phyloP scores from a whole-genome alignment of 2,329 filamentous ascomycete species.

The Coniochaeta ligniaria region DNA sequence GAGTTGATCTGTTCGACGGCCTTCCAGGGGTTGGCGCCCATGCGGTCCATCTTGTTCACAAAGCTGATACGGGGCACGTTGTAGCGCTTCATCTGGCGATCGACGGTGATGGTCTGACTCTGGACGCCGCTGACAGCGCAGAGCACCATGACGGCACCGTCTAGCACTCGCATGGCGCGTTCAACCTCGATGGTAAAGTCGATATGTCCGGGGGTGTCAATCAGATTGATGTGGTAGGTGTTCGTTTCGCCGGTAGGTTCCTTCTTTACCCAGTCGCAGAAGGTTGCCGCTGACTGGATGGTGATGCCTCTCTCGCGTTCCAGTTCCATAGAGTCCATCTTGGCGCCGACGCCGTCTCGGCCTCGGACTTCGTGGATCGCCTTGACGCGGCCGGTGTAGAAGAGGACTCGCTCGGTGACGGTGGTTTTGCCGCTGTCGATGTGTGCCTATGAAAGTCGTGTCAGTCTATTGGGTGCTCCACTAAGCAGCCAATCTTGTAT shows the following conservation, averaged over 20 bases:
- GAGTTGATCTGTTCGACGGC: slow-evolving; percentile 95
- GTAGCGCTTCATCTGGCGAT: slow-evolving; percentile 98
- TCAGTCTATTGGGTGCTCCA: not conserved
- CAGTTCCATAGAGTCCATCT: slow-evolving; percentile 99
- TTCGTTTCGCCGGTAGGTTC: slow-evolving; percentile 71
- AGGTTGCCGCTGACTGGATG: slow-evolving; percentile 96
- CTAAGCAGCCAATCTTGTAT: not conserved
- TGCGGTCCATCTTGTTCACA: slow-evolving; percentile 99
- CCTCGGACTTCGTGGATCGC: slow-evolving; percentile 95
- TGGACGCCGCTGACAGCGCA: slow-evolving; percentile 97
- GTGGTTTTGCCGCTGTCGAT: slow-evolving; percentile 99
- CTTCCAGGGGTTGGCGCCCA: slow-evolving; percentile 97
- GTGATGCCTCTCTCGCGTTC: slow-evolving; percentile 98
- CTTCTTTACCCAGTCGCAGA: slow-evolving; percentile 92
- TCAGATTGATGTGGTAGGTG: slow-evolving; percentile 95
- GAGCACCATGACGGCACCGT: slow-evolving; percentile 96
- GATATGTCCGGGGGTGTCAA: slow-evolving; percentile 97
- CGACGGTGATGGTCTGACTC: slow-evolving; percentile 95
- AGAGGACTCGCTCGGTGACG: slow-evolving; percentile 90
- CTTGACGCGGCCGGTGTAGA: slow-evolving; percentile 96
- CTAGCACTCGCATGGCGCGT: slow-evolving; percentile 85
- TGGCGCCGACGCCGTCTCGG: slow-evolving; percentile 90
- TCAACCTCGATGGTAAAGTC: slow-evolving; percentile 99
- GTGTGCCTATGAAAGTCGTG: slow-evolving; percentile 57
- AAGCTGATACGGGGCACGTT: slow-evolving; percentile 94